phyloP scores from a whole-genome alignment of 208 protist species.

The Crithidia fasciculata region DNA sequence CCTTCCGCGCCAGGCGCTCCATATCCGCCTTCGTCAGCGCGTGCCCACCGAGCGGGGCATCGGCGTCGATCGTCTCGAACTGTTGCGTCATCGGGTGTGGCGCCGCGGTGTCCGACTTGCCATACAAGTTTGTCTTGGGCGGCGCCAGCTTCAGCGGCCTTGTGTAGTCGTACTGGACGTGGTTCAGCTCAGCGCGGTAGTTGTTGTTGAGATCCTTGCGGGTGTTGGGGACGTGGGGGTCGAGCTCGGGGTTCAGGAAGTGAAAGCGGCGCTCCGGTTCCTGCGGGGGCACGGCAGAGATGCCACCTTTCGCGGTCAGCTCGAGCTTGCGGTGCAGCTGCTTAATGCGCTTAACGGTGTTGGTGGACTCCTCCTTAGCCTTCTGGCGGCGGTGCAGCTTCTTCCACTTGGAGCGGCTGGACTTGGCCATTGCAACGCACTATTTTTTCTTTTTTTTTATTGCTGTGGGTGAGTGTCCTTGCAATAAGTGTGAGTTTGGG shows the following conservation, averaged over 20 bases:
- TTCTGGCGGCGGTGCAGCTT: constrained; percentile 72
- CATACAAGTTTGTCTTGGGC: constrained; percentile 62
- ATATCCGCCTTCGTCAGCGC: constrained; percentile 74
- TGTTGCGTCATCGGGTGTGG: constrained; percentile 67
- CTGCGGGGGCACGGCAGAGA: constrained; percentile 69
- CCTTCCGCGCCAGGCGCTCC: constrained; percentile 29
- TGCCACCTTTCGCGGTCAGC: constrained; percentile 68
- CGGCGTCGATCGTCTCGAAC: constrained; percentile 64
- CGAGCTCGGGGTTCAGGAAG: constrained; percentile 77
- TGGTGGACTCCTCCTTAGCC: constrained; percentile 44
- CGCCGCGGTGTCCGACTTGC: constrained; percentile 62
- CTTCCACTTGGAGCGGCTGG: constrained; percentile 88
- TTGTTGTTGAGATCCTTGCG: constrained; percentile 73
- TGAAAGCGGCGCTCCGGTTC: constrained; percentile 84
- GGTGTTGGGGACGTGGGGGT: constrained; percentile 67
- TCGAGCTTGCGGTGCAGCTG: constrained; percentile 77
- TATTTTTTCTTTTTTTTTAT: neutral
- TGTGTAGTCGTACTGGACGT: constrained; percentile 59
- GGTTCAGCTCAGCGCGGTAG: constrained; percentile 54
- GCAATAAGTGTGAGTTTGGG: constrained; percentile 9
- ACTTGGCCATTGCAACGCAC: constrained; percentile 71
- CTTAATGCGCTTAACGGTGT: constrained; percentile 50
- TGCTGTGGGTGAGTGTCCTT: neutral
- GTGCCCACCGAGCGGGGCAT: constrained; percentile 64
- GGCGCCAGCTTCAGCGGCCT: constrained; percentile 63